These are phyloP conservation scores for Venturia pyrina DNA, from an alignment of 2,329 filamentous ascomycete species.

Conservation along the genomic window DNA sequence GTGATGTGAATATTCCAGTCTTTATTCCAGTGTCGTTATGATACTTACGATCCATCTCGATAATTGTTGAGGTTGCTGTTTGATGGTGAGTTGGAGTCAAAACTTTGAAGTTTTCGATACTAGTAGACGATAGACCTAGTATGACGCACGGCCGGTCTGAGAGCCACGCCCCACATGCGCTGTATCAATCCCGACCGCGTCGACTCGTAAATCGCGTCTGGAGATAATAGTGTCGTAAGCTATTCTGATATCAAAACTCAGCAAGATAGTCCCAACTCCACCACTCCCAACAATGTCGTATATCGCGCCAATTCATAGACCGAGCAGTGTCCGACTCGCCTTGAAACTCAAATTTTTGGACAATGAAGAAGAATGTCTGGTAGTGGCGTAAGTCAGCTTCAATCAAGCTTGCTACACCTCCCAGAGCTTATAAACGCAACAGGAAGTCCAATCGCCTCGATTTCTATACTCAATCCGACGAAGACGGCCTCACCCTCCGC, in stretches of 20 bases:
- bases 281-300: conserved; percentile 62
- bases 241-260: background rate
- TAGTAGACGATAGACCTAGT: background rate
- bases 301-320: conserved; percentile 82
- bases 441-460: conserved; percentile 78
- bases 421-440: conserved; percentile 6
- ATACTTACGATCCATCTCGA: conserved; percentile 17
- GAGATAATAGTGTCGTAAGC: conserved; percentile 5
- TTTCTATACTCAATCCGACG: conserved; percentile 56
- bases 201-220: background rate
- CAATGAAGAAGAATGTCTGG: conserved; percentile 66
- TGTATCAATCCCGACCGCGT: background rate
- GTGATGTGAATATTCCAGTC: background rate
- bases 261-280: background rate
- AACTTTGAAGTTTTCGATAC: background rate
- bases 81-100: background rate
- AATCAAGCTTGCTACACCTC: background rate
- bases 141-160: background rate
- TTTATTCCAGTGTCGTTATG: background rate
- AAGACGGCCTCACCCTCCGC: conserved; percentile 54
- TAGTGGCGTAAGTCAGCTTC: conserved; percentile 64
- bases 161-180: background rate
- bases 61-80: conserved; percentile 2
- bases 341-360: conserved; percentile 68
- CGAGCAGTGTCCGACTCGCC: conserved; percentile 85